Evolutionary conservation across 2,329 filamentous ascomycete genomes (phyloP).

Genomic region (Achaetomium macrosporum): DNA sequence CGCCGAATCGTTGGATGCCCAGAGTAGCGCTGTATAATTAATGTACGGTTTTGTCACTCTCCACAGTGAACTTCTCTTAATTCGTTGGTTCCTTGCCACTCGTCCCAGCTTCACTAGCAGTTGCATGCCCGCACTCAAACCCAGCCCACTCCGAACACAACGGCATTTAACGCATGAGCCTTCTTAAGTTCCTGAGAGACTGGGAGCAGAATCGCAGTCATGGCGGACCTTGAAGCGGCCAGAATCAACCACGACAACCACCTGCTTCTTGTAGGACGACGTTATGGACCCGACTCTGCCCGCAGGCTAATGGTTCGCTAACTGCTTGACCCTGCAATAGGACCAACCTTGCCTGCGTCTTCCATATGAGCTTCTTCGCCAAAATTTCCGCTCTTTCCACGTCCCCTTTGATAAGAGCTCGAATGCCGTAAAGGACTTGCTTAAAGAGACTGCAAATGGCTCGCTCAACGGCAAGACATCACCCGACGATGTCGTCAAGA

Average conservation of each 20-base stretch:
- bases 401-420: slow-evolving; percentile 69
- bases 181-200: neutral
- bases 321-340: slow-evolving; percentile 39
- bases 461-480: slow-evolving; percentile 57
- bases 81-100: no score
- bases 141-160: neutral
- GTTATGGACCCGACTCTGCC: slow-evolving; percentile 6
- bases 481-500: slow-evolving; percentile 67
- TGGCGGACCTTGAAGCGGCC: slow-evolving; percentile 57
- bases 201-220: slow-evolving; percentile 29
- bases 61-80: no score
- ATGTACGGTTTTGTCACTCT: no score
- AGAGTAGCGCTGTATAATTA: no score
- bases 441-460: slow-evolving; percentile 60
- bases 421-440: slow-evolving; percentile 53
- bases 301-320: neutral
- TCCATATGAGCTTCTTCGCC: slow-evolving; percentile 84
- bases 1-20: no score
- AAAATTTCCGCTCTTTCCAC: slow-evolving; percentile 86
- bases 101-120: no score
- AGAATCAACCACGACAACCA: slow-evolving; percentile 71
- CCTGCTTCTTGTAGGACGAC: slow-evolving; percentile 58
- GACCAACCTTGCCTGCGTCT: slow-evolving; percentile 92
- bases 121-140: neutral
- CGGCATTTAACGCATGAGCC: neutral